Base-by-base conservation (phyloP, 176 grass and related monocot species). In the Puccinellia tenuiflora region DNA sequence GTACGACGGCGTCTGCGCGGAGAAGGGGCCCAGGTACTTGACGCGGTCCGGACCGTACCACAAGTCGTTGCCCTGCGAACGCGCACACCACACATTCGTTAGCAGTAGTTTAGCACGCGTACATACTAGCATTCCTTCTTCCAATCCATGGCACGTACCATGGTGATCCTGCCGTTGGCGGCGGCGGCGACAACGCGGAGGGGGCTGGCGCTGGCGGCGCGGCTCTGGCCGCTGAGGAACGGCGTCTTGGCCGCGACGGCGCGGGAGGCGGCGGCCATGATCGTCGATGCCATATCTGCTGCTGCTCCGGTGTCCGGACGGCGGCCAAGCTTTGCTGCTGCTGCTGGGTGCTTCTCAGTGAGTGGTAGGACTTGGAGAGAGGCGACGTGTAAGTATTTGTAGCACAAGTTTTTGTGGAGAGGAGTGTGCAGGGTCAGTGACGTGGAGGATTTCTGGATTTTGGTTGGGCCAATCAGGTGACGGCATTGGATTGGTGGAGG, bases 21-120 rank as follows among this genome's bases (percentile, higher is more conserved):
- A 97, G 90, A 97, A 94, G 2, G 95, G 95, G 30, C 95, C 95
- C 76, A 97, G 87, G 88, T 94, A 97, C 86, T 94, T 94, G 62
- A 93, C 86, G 64, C 95, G 88, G 88, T 97, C 92, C 7, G 88
- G 88, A 0, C 95, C 95, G 56, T 97, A 97, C 95, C 95, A 97
- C 51, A 94, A 68, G 18, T 98, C 92, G 50, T 94, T 93, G 68
- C 92, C 48, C 95, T 97, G 77, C 85, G 38, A 53, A 5, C 46
- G 12, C 18, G 26, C 77, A 7, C 24, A 57, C 22, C 39, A 29
- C 6, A 31, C 75, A 38, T 1, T 62, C 46, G 73, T 80, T 66
- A 71, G 46, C 5, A n/a, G 4, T 0, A n/a, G n/a, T n/a, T n/a
- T 50, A 71, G 69, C 20, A 40, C 35, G 66, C 30, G 5, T 2